A percentile compares a stretch with the other conserved stretches of the same genome.
Evolutionary conservation across 768 basidiomycete species (phyloP).

Genomic region (Suillus tomentosus): DNA sequence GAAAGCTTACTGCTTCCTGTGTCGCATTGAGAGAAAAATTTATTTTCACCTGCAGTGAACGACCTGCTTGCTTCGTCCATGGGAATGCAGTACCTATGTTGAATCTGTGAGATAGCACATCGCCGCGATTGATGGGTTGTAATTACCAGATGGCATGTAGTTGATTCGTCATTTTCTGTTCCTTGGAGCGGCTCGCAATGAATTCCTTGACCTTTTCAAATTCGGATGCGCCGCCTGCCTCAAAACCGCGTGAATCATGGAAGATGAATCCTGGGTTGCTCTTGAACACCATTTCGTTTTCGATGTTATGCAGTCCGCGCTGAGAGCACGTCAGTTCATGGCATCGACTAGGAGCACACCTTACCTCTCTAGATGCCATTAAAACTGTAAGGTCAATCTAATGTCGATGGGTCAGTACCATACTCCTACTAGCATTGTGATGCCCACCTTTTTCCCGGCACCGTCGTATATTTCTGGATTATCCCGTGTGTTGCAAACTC

Average conservation of each 20-base stretch:
- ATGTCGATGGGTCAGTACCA: neutral
- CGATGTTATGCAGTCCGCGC: too few species aligned
- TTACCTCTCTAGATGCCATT: conserved; percentile 8
- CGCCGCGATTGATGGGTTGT: neutral
- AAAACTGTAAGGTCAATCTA: conserved; percentile 10
- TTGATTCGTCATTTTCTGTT: conserved; percentile 19
- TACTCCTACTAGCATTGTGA: neutral
- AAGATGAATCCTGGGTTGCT: too few species aligned
- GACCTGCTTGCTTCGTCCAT: conserved; percentile 29
- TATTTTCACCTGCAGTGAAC: conserved; percentile 15
- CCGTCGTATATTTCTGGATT: conserved; percentile 32
- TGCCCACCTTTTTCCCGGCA: conserved; percentile 21
- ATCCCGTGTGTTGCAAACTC: conserved; percentile 38
- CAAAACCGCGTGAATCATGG: too few species aligned
- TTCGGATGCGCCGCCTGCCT: too few species aligned
- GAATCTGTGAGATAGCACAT: neutral
- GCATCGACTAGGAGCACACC: too few species aligned
- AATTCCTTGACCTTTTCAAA: too few species aligned
- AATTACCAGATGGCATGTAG: conserved; percentile 43
- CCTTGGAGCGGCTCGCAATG: too few species aligned
- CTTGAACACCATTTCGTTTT: too few species aligned
- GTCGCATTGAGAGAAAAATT: neutral
- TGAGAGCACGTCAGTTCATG: neutral
- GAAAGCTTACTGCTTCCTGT: conserved; percentile 14
- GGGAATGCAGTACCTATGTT: conserved; percentile 42